These are phyloP conservation scores for Breynia disticha DNA, from an alignment of 441 rosid genomes.

Conservation along the genomic window DNA sequence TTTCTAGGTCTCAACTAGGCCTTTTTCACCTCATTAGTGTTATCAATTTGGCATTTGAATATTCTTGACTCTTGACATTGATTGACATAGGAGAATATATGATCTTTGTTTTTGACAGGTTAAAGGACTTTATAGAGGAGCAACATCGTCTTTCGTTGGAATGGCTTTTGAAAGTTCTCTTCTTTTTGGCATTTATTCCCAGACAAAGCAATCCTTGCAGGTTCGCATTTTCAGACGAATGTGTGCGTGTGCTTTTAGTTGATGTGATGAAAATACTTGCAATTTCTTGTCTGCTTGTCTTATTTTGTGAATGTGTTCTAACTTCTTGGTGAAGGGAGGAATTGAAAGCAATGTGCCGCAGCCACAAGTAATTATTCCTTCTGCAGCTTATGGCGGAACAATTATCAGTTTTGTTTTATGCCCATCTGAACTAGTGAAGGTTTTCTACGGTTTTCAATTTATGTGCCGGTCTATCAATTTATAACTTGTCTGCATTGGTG, in stretches of 20 bases:
- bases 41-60: too few species aligned
- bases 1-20: too few species aligned
- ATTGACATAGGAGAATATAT: too few species aligned
- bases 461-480: neutral
- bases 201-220: conserved; percentile 70
- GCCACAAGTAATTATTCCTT: conserved; percentile 64
- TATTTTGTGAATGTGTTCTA: neutral
- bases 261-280: conserved; percentile 6
- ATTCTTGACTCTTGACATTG: too few species aligned
- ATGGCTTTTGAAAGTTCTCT: conserved; percentile 88
- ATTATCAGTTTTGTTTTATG: conserved; percentile 76
- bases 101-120: conserved; percentile 36
- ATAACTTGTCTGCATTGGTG: conserved; percentile 9
- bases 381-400: conserved; percentile 84
- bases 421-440: conserved; percentile 87
- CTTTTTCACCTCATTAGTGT: too few species aligned
- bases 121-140: conserved; percentile 82
- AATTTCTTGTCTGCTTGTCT: neutral
- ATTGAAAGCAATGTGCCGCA: conserved; percentile 39
- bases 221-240: conserved; percentile 23
- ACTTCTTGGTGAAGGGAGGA: conserved; percentile 37
- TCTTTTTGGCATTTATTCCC: conserved; percentile 79
- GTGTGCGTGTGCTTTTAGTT: conserved; percentile 2
- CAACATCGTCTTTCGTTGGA: conserved; percentile 79
- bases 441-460: conserved; percentile 5